phyloP scores from a whole-genome alignment of 495 filamentous ascomycete genomes.

The Parachaetomium inaequale region DNA sequence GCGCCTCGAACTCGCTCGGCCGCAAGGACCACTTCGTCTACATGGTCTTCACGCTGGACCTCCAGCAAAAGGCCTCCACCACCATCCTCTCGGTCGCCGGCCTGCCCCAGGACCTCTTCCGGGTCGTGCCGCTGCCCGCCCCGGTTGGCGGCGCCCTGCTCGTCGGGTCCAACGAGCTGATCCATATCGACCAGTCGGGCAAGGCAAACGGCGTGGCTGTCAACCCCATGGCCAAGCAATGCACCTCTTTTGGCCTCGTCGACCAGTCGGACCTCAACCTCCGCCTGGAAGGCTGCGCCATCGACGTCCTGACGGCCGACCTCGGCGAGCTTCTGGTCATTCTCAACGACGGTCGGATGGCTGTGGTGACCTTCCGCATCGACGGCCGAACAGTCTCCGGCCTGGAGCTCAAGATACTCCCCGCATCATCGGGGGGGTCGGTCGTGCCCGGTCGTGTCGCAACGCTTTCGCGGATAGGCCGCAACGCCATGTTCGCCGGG shows the following conservation, averaged over 20 bases:
- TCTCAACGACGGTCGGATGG: constrained; percentile 70
- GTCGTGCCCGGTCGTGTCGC: constrained; percentile 63
- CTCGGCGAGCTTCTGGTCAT: constrained; percentile 82
- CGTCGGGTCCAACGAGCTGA: constrained; percentile 81
- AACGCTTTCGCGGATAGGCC: constrained; percentile 62
- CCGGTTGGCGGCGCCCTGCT: constrained; percentile 86
- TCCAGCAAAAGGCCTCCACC: constrained; percentile 90
- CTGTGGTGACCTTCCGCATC: constrained; percentile 75
- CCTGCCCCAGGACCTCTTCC: constrained; percentile 85
- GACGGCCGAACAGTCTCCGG: constrained; percentile 94
- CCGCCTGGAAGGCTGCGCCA: constrained; percentile 74
- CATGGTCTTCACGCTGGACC: constrained; percentile 89
- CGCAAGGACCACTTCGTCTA: constrained; percentile 83
- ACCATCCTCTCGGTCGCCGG: constrained; percentile 79
- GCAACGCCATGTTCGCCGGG: constrained; percentile 76
- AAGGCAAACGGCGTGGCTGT: constrained; percentile 93
- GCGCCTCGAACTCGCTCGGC: constrained; percentile 71
- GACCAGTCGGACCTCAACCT: constrained; percentile 82
- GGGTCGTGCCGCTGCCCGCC: constrained; percentile 75
- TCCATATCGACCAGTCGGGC: constrained; percentile 94
- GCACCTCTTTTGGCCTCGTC: constrained; percentile 71
- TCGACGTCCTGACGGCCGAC: constrained; percentile 70
- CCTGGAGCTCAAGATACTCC: constrained; percentile 62
- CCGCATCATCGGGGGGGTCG: constrained; percentile 54
- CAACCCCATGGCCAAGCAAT: constrained; percentile 77